Evolutionary conservation across 192 early-diverging fungal species (phyloP), one percentile per base, ranked within the genome.

Genomic region (Coemansia sp.): DNA sequence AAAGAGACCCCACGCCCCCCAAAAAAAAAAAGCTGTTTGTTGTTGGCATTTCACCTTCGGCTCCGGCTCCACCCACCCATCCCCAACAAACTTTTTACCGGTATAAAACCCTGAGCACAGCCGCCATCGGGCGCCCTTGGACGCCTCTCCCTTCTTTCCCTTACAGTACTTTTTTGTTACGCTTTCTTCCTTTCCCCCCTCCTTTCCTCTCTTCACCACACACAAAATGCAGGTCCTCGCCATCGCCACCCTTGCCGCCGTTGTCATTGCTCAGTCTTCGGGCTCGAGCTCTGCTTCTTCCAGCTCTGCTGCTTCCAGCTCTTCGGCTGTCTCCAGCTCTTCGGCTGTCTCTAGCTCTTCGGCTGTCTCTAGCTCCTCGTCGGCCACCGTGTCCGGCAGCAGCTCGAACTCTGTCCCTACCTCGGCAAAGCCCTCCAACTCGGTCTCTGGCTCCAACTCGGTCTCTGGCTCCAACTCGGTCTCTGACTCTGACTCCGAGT

Each of bases 151-250:
- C 11, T 12, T 14, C 23, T 12, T 27, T 29, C 11, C 23, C 51
- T 48, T 48, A 48, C 45, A 48, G 61, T 32, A 58, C 55, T 8
- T 61, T 68, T 57, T 32, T 50, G 36, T 21, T 38, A 44, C 29
- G 42, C 12, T 66, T 27, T 27, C 27, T 27, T 27, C 27, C 27
- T 57, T 57, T 32, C 14, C 34, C 31, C 11, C 14, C 36, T 36
- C 21, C 23, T 53, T 38, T 39, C 15, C 58, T 39, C 46, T 29
- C 8, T 15, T 15, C 51, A 46, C 21, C 62, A 11, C 27, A 65
- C 55, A 31, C 44, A 81, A 46, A 76, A 82, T 82, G 79, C 42
- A 82, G 74, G 25, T 82, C 68, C 66, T 70, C 59, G 61, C 79
- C 44, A 29, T 75, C 37, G 39, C 61, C 51, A 61, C 74, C 57